Conservation (phyloP, 2,329 filamentous ascomycete genomes). For the Cladophialophora chaetospira region DNA sequence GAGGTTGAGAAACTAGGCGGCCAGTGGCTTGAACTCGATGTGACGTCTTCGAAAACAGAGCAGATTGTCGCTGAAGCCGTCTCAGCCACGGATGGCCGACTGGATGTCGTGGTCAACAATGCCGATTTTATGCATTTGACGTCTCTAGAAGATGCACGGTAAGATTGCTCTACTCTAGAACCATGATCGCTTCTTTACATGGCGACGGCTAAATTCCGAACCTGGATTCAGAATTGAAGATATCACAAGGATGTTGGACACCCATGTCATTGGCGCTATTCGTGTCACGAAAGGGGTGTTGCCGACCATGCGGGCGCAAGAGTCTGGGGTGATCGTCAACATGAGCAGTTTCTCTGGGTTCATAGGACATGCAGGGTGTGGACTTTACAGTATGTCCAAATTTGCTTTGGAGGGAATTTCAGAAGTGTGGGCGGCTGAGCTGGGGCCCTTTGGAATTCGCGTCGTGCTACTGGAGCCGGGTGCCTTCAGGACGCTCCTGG, state of each 20-base stretch:
- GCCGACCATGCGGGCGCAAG: slow-evolving; percentile 24
- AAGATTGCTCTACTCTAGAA: slow-evolving; percentile 20
- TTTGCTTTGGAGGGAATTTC: slow-evolving; percentile 46
- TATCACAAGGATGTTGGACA: too few relatives aligned
- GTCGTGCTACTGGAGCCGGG: slow-evolving; percentile 49
- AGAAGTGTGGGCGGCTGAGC: slow-evolving; percentile 42
- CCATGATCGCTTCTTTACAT: too few relatives aligned
- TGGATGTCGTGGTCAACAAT: slow-evolving; percentile 37
- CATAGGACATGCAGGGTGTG: slow-evolving; percentile 35
- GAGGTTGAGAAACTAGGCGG: slow-evolving; percentile 17
- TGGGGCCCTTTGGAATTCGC: slow-evolving; percentile 40
- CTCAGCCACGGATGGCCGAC: slow-evolving; percentile 19
- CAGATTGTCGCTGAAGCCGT: slow-evolving; percentile 17
- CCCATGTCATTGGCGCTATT: slow-evolving; percentile 31
- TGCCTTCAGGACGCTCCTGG: slow-evolving; percentile 47
- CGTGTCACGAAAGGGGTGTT: slow-evolving; percentile 22
- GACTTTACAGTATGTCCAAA: slow-evolving; percentile 41
- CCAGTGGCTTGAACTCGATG: slow-evolving; percentile 26
- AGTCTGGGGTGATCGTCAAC: slow-evolving; percentile 28
- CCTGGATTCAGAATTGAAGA: too few relatives aligned
- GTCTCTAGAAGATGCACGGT: slow-evolving; percentile 29
- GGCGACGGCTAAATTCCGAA: too few relatives aligned
- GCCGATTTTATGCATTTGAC: slow-evolving; percentile 32
- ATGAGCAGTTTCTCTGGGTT: slow-evolving; percentile 23
- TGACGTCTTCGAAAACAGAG: slow-evolving; percentile 27